A percentile compares a stretch with the other conserved stretches of the same genome.
phyloP scores from a whole-genome alignment of 2,329 filamentous ascomycete genomes.

The Paecilomyces dactylethromorphus region DNA sequence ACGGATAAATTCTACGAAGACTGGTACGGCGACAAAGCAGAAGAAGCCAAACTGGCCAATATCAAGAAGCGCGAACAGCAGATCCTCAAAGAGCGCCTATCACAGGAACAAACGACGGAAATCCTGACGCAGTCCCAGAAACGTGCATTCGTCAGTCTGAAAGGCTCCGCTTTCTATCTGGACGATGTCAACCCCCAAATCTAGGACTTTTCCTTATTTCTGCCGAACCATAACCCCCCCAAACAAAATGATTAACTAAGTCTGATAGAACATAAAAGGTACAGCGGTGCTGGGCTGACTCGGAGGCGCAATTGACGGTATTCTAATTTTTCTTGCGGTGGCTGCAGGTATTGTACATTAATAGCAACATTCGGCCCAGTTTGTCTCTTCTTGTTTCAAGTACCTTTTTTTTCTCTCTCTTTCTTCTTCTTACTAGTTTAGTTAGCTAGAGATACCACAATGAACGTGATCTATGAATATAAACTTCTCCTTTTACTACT shows the following conservation, averaged over 20 bases:
- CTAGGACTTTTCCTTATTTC: neutral
- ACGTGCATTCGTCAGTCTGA: conserved; percentile 20
- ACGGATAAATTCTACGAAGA: conserved; percentile 27
- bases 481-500: neutral
- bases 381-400: neutral
- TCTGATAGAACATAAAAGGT: neutral
- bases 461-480: neutral
- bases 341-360: neutral
- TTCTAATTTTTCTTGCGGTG: neutral
- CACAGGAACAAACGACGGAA: conserved; percentile 13
- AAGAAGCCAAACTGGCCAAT: conserved; percentile 18
- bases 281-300: neutral
- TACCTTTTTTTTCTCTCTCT: neutral
- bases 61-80: conserved; percentile 15
- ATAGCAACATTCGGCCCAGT: neutral
- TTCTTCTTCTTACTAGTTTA: neutral
- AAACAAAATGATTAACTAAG: neutral
- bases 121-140: conserved; percentile 20
- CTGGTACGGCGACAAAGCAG: conserved; percentile 21
- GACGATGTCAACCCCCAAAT: conserved; percentile 17
- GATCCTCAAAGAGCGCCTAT: conserved; percentile 12
- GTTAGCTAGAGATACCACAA: neutral
- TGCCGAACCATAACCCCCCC: neutral
- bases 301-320: neutral
- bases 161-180: conserved; percentile 25